Base-by-base conservation (phyloP, 2,329 filamentous ascomycete species). In the Venturia pyrina region DNA sequence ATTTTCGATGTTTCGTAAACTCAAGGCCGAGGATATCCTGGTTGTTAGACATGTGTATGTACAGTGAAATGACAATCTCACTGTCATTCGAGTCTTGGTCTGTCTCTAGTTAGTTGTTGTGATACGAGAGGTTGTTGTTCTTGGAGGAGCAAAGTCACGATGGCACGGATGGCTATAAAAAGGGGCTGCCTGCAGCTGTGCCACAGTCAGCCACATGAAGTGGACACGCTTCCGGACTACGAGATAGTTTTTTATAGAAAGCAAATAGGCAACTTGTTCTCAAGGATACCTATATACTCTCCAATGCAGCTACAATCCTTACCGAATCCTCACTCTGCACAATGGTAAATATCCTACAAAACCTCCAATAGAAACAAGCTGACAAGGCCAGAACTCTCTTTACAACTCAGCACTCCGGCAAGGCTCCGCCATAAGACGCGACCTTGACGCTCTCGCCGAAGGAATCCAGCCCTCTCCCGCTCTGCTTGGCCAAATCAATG, bases 401-500 rank as follows among this genome's bases (percentile, higher is more conserved):
- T 96, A 93, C 81, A 96, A 96, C 75, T 89, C 89, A 66, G 90
- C 90, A 64, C 81, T 95, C 65, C 91, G 91, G 78, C 91, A 96
- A 79, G 91, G 88, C 70, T 90, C 89, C 71, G 85, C 89, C 57
- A 86, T 96, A 70, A 88, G 89, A 71, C 85, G 84, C 73, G 90
- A 95, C 73, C 85, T 96, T 68, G 86, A 89, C 71, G 81, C 83
- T 60, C 88, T 93, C 72, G 82, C 88, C 66, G 81, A 86, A 67
- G 80, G 82, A 10, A 76, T 80, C 40, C 82, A 83, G 63, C 81
- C 82, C 62, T 87, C 86, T 50, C 81, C 84, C 60, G 85, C 85
- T 63, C 81, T 89, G 15, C 87, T 88, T 73, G 88, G 89, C 73
- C 89, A 91, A 76, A 85, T 91, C 69, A 88, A 89, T n/a, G 88